phyloP scores from a whole-genome alignment of 1,284 basidiomycete species.

The Leccinum subspadiceum region DNA sequence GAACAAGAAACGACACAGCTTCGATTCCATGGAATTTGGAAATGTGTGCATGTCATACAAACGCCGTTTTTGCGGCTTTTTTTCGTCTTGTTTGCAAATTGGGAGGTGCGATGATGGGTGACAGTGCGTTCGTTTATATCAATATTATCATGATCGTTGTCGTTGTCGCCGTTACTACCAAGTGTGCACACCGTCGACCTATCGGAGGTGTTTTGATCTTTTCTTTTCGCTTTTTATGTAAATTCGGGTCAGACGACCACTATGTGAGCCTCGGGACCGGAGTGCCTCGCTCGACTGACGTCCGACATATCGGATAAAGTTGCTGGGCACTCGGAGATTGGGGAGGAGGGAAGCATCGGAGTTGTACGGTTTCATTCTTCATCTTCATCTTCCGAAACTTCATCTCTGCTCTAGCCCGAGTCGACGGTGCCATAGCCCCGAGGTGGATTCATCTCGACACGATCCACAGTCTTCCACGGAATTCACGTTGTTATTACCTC shows the following conservation, averaged over 20 bases:
- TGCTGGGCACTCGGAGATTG: neutral
- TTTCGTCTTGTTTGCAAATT: slow-evolving; percentile 7
- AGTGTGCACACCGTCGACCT: neutral
- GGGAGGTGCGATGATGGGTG: neutral
- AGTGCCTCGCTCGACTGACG: neutral
- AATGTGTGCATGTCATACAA: slow-evolving; percentile 5
- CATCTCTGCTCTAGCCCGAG: neutral
- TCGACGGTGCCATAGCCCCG: neutral
- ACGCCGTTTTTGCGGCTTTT: neutral
- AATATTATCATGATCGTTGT: too few species aligned
- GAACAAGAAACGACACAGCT: neutral
- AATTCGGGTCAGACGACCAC: neutral
- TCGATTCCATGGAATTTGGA: slow-evolving; percentile 24
- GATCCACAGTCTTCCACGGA: neutral
- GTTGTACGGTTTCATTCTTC: neutral
- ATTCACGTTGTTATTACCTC: neutral
- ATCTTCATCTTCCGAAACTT: neutral
- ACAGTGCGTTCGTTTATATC: too few species aligned
- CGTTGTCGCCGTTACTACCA: neutral
- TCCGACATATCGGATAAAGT: neutral
- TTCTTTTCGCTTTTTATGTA: neutral
- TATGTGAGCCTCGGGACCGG: neutral
- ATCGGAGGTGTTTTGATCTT: neutral
- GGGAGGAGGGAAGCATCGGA: neutral
- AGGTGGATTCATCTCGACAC: neutral